These are phyloP conservation scores for Cryptococcus jaspeensis DNA, from an alignment of 1,284 basidiomycete species.

Conservation along the genomic window DNA sequence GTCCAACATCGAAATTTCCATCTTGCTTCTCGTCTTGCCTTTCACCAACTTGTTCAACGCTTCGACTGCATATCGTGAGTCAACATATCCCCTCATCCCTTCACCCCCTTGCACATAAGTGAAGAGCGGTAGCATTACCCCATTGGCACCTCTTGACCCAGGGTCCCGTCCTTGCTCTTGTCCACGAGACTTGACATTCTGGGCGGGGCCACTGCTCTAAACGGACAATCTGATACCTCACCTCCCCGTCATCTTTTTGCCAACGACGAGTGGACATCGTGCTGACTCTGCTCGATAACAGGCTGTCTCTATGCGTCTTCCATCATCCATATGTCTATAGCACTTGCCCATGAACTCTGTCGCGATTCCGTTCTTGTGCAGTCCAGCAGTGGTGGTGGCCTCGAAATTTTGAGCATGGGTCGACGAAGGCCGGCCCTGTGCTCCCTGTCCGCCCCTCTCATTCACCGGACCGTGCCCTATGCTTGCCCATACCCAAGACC, in stretches of 20 bases:
- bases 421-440: no score
- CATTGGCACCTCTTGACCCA: slow-evolving; percentile 52
- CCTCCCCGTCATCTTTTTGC: background rate
- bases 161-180: slow-evolving; percentile 19
- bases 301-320: no score
- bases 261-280: no score
- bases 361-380: no score
- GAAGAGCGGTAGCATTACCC: slow-evolving; percentile 48
- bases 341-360: no score
- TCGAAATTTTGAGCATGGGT: no score
- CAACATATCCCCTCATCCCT: background rate
- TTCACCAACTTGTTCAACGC: background rate
- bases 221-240: slow-evolving; percentile 42
- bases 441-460: no score
- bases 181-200: background rate
- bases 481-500: no score
- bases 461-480: no score
- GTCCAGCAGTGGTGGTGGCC: no score
- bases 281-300: no score
- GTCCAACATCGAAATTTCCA: background rate
- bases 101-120: slow-evolving; percentile 20
- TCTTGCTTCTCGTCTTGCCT: background rate
- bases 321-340: no score
- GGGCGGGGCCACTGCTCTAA: slow-evolving; percentile 38
- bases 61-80: slow-evolving; percentile 5